These are phyloP conservation scores for Boletus sp. DNA, from an alignment of 768 basidiomycete genomes.

Conservation along the genomic window DNA sequence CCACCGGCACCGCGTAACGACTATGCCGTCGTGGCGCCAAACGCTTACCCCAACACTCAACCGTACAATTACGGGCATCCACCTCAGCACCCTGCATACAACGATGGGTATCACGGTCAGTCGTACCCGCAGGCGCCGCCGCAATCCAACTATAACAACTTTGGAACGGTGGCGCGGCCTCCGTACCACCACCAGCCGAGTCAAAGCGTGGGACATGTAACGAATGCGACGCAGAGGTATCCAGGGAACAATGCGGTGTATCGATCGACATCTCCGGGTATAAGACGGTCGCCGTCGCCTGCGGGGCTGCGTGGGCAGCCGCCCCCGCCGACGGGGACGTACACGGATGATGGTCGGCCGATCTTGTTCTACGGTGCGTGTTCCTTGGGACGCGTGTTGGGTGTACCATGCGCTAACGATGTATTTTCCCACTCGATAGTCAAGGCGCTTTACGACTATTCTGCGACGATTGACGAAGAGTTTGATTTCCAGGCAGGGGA, in stretches of 20 bases:
- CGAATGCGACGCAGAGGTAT: conserved; percentile 33
- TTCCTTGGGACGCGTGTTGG: not conserved
- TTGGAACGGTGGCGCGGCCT: conserved; percentile 1
- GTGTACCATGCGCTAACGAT: not conserved
- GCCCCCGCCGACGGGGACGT: conserved; percentile 64
- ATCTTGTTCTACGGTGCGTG: conserved; percentile 86
- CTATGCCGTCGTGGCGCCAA: conserved; percentile 12
- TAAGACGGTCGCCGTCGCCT: conserved; percentile 50
- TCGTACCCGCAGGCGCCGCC: conserved; percentile 18
- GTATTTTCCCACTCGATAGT: conserved; percentile 41
- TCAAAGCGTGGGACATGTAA: conserved; percentile 29
- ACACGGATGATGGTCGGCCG: conserved; percentile 75
- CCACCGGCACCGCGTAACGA: conserved; percentile 24
- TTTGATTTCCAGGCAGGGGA: conserved; percentile 96
- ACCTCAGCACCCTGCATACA: conserved; percentile 23
- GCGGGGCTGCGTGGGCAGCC: conserved; percentile 34
- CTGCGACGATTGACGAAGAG: conserved; percentile 83
- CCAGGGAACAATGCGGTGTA: conserved; percentile 27
- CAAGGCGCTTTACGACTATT: conserved; percentile 87
- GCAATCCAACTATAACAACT: conserved; percentile 4
- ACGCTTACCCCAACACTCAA: conserved; percentile 11
- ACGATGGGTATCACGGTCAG: conserved; percentile 14
- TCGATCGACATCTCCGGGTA: conserved; percentile 41
- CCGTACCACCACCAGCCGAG: conserved; percentile 9
- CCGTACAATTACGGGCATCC: conserved; percentile 15